Evolutionary conservation across 805 yeast genomes (phyloP), one percentile per base, ranked within the genome.

Genomic region (Lipomyces japonicus): DNA sequence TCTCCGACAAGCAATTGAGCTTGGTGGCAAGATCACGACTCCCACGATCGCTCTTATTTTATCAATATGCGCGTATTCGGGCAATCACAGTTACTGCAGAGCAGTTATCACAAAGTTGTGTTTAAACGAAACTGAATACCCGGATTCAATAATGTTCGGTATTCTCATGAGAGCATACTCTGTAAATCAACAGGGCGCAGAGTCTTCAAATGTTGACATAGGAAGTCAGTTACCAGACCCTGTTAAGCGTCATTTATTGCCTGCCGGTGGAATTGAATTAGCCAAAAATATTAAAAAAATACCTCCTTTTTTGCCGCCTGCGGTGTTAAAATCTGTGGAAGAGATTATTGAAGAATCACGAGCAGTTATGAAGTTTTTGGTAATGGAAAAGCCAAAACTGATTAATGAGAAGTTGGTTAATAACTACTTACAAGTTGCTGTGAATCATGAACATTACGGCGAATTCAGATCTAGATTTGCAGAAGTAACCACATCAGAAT

Each of bases 61-160:
- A 69, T 76, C 82, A 54, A 68, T 91, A 41, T 79, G 93, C n/a
- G 83, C 88, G 0, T 73, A 74, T 51, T 89, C 89, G 61, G 93
- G 95, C 0, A 96, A 90, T 64, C 67, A 85, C 18, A 71, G 79
- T 4, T 70, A 87, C 39, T 73, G 86, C 0, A 74, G 97, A 59
- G 87, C 91, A 2, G 50, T 71, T 28, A 53, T 70, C 39, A 50
- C 57, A 16, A 66, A 63, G 40, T 51, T 71, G 46, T 64, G 66
- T 38, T 49, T 50, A 12, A 51, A 42, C 7, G 50, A 59, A 4
- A 44, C 47, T 22, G 43, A 63, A 1, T 59, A 55, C 35, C 70
- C 73, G 0, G 65, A 65, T 45, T 49, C 63, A 16, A 52, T 50
- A 14, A 61, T 61, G 16, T 54, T 66, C 46, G 64, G 67, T 42